These are phyloP conservation scores for Saccharomycopsis synnaedendra DNA, from an alignment of 805 yeast species.

Conservation along the genomic window DNA sequence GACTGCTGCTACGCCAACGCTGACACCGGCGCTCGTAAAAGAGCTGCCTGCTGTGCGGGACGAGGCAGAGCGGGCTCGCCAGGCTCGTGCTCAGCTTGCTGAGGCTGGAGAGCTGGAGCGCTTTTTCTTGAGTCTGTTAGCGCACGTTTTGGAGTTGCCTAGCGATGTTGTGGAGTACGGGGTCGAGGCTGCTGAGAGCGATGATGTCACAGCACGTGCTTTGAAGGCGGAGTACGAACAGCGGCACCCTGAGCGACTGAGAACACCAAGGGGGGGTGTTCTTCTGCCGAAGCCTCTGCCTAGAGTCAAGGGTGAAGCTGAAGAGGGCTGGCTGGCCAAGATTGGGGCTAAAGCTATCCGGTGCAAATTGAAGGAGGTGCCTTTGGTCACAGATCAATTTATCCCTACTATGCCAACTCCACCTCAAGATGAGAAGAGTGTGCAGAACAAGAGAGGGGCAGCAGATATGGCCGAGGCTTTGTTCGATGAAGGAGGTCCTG, in stretches of 20 bases:
- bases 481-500: background rate
- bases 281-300: slow-evolving; percentile 14
- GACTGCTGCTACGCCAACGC: slow-evolving; percentile 12
- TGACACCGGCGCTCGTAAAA: background rate
- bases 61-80: background rate
- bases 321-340: slow-evolving; percentile 13
- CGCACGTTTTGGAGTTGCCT: slow-evolving; percentile 11
- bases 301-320: slow-evolving; percentile 2
- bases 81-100: slow-evolving; percentile 2
- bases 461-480: background rate
- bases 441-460: background rate
- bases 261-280: slow-evolving; percentile 1
- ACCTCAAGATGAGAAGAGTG: slow-evolving; percentile 14
- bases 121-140: slow-evolving; percentile 13
- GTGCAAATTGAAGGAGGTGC: slow-evolving; percentile 15
- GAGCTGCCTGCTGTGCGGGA: background rate
- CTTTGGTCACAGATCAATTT: slow-evolving; percentile 10
- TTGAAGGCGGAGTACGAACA: slow-evolving; percentile 4
- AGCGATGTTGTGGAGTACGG: slow-evolving; percentile 7
- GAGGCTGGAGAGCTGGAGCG: slow-evolving; percentile 9
- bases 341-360: slow-evolving; percentile 14
- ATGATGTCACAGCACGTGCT: background rate
- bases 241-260: background rate
- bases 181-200: slow-evolving; percentile 9
- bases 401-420: slow-evolving; percentile 17